Evolutionary conservation across 2,329 filamentous ascomycete species (phyloP), one percentile per base, ranked within the genome.

Genomic region (Colletotrichum kahawae): DNA sequence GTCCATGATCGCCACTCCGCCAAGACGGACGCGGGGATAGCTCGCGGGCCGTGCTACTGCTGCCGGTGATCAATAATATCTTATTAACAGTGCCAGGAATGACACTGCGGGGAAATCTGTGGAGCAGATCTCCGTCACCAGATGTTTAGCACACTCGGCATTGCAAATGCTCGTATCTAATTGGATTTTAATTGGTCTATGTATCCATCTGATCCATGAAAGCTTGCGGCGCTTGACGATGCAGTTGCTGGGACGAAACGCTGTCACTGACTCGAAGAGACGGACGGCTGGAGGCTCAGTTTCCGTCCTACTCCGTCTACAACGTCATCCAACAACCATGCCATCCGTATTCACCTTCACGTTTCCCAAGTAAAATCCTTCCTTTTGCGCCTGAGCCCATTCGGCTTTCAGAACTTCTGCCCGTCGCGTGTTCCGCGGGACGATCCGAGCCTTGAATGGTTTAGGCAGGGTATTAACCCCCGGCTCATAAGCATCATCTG

Each of bases 1-100:
- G 18, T 31, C 27, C 21, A 12, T 18, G 36, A 60, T 27, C 27
- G 24, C 36, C 51, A 34, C 57, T 34, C 21, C 57, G 63, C 27
- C 36, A 29, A 67, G 69, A 68, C 63, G 63, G 63, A 51, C 36
- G 63, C 63, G 63, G 63, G 38, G 63, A 51, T 21, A n/a, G 63
- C 36, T n/a, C 36, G 38, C 63, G 29, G 69, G 31, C 54, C 36
- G 63, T 34, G 21, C 29, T 27, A 21, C 51, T 21, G 13, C 33
- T n/a, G 51, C 63, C 18, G 66, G 27, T 67, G 54, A 71, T 60
- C 63, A 71, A 38, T 71, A 68, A 68, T 64, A 34, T 21, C 67
- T 71, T 60, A 71, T 67, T n/a, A 43, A 71, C 34, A 34, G 62
- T 64, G 7, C 4, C 36, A 31, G 14, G 16, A 27, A 21, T n/a